Base-by-base conservation (phyloP, 1,284 basidiomycete genomes). In the Megacollybia platyphylla region DNA sequence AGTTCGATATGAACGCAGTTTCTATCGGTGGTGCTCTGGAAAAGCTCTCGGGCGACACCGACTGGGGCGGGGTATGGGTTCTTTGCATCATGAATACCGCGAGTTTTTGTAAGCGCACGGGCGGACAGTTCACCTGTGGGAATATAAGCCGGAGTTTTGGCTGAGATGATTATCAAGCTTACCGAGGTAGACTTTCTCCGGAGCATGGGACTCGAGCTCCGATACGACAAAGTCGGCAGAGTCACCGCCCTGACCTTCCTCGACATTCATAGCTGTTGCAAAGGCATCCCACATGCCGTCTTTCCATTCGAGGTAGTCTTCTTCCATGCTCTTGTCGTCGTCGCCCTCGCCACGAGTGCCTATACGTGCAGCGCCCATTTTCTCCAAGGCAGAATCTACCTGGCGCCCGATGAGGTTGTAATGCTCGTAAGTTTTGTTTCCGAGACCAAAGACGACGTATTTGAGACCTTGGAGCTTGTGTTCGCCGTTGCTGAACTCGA, bases 301-400 rank as follows among this genome's bases (percentile, higher is more conserved):
- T 64, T 98, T 98, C 94, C 94, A 98, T 50, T 89, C 91, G n/a
- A 98, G 75, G 60, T 97, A 98, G 64, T 98, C 94, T 67, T 98
- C 96, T 62, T 98, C 94, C 89, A 98, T 94, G 57, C 87, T 92
- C 71, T 96, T 96, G 64, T 98, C 94, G 59, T 98, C 94, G 57
- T 98, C 94, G 52, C 94, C 94, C 64, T 97, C 92, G 13, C 94
- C 96, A 35, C 84, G 75, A 59, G 87, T 83, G 41, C 93, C 93
- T 42, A 98, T 87, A 47, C 91, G 79, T 46, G 73, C 64, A 26
- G 80, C 96, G 28, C 92, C 93, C 67, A 94, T 83, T 52, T 80
- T 78, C 7, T 71, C 58, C 45, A 98, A 68, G 36, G 78, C 65
- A 4, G 68, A 57, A 57, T 98, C 93, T 46, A 94, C 72, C 51